Evolutionary conservation across 768 basidiomycete species (phyloP).

Genomic region (Boletus rubescentipes): DNA sequence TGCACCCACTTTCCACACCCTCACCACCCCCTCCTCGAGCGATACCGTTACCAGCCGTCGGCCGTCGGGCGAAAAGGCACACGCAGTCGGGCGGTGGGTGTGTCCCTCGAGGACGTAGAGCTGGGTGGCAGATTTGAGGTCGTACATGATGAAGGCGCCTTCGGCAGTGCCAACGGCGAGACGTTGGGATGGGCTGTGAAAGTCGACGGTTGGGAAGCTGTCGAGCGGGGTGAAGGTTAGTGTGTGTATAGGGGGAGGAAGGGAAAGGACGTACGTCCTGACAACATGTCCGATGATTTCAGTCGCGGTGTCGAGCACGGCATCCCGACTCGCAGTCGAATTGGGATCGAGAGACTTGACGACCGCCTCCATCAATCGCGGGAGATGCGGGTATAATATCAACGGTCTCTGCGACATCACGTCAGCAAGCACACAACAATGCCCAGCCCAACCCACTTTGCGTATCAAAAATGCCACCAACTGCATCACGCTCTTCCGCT

Average conservation of each 20-base stretch:
- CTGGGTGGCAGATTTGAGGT: conserved; percentile 92
- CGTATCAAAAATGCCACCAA: conserved; percentile 91
- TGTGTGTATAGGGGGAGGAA: not conserved
- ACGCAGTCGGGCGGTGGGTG: conserved; percentile 74
- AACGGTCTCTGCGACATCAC: conserved; percentile 61
- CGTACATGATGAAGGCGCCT: conserved; percentile 94
- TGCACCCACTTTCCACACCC: conserved; percentile 95
- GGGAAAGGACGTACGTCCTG: conserved; percentile 59
- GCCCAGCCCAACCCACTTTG: conserved; percentile 51
- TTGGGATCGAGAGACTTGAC: conserved; percentile 97
- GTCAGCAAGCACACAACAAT: not conserved
- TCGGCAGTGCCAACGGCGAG: conserved; percentile 93
- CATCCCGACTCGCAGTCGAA: conserved; percentile 69
- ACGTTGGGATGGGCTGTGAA: conserved; percentile 83
- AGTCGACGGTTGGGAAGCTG: conserved; percentile 93
- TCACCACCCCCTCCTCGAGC: conserved; percentile 76
- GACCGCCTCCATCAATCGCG: conserved; percentile 88
- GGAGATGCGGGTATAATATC: conserved; percentile 79
- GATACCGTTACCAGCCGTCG: conserved; percentile 84
- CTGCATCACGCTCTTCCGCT: conserved; percentile 88
- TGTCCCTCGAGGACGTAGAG: conserved; percentile 95
- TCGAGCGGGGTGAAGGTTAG: not conserved
- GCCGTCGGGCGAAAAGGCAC: conserved; percentile 93
- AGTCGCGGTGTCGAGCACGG: conserved; percentile 86
- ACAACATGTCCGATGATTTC: conserved; percentile 96